phyloP scores from a whole-genome alignment of 2,329 filamentous ascomycete genomes.

The Microdochium trichocladiopsis region DNA sequence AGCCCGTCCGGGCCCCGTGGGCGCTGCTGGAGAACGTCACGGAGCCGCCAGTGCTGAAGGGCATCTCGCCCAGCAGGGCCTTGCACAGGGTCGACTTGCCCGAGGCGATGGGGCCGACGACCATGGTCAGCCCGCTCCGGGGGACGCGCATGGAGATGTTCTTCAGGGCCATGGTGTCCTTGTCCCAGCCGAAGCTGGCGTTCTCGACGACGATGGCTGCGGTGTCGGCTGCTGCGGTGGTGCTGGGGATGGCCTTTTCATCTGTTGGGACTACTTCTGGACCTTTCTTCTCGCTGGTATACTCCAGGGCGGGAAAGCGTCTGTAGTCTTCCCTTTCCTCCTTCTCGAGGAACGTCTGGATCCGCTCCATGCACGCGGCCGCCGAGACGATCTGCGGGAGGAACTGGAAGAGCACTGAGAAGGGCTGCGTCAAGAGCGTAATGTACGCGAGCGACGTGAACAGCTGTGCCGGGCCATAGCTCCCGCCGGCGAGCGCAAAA shows the following conservation, averaged over 20 bases:
- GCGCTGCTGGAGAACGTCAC: conserved; percentile 11
- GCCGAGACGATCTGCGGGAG: conserved; percentile 28
- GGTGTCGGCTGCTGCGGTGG: conserved; percentile 4
- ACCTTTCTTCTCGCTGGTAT: background rate
- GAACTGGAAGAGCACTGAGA: conserved; percentile 29
- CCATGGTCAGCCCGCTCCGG: conserved; percentile 24
- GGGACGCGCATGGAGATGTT: conserved; percentile 24
- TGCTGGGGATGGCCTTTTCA: background rate
- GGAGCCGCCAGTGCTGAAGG: conserved; percentile 12
- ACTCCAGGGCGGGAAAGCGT: background rate
- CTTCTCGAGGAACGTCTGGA: conserved; percentile 25
- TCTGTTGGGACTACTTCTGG: background rate
- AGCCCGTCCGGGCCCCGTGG: conserved; percentile 19
- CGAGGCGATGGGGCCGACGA: conserved; percentile 34
- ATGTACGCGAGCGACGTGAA: conserved; percentile 35
- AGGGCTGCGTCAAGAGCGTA: conserved; percentile 26
- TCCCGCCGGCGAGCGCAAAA: conserved; percentile 25
- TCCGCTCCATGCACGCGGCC: conserved; percentile 30
- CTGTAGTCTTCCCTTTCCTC: conserved; percentile 18
- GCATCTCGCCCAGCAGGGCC: conserved; percentile 28
- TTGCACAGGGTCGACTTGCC: conserved; percentile 37
- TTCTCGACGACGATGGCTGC: conserved; percentile 10
- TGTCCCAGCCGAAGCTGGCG: conserved; percentile 26
- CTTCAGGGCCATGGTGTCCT: conserved; percentile 15
- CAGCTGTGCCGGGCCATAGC: conserved; percentile 23